Base-by-base conservation (phyloP, 2,329 filamentous ascomycete genomes). In the Xylaria sp. region DNA sequence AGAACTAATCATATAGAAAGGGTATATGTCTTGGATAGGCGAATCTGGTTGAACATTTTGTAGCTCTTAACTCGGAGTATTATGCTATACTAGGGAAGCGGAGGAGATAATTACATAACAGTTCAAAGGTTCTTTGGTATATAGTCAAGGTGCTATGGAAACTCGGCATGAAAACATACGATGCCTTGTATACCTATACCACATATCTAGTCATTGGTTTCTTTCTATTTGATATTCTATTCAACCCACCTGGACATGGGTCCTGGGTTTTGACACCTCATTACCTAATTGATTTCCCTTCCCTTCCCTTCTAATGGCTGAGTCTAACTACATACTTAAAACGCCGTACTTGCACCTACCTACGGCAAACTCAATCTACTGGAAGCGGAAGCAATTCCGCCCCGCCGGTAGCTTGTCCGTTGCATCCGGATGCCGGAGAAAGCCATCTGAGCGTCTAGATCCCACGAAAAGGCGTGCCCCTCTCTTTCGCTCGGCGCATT, bases 341-440 rank as follows among this genome's bases (percentile, higher is more conserved):
- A 42, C 12, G 11, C 11, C 11, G 11, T 42, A 17, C 39, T 14
- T 4, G 14, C 39, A 36, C 39, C 2, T 45, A 45, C 39, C 11
- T 45, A 45, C 39, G 34, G 1, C 6, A 36, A 6, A 6, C 34
- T 7, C 48, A 27, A 4, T 9, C 19, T 24, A 12, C 21, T 2
- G 51, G 27, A 36, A 19, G 51, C 51, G 51, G 51, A 55, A 55
- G 27, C 17, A n/a, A 19, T 55, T 55, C 51, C 51, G 51, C 51
- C 14, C 51, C 51, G 51, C 24, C 51, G 30, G 30, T 12, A 12
- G 51, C 51, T 19, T 12, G 21, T n/a, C 30, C 51, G 51, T 12
- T 30, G 30, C 51, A 19, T 32, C 51, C 51, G 51, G 51, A 55
- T 55, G 2, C 51, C 51, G 51, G 36, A 6, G 51, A 36, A 36